Evolutionary conservation across 352 stramenopile species (phyloP), one percentile per base, ranked within the genome.

Genomic region (Phytopythium montanum): DNA sequence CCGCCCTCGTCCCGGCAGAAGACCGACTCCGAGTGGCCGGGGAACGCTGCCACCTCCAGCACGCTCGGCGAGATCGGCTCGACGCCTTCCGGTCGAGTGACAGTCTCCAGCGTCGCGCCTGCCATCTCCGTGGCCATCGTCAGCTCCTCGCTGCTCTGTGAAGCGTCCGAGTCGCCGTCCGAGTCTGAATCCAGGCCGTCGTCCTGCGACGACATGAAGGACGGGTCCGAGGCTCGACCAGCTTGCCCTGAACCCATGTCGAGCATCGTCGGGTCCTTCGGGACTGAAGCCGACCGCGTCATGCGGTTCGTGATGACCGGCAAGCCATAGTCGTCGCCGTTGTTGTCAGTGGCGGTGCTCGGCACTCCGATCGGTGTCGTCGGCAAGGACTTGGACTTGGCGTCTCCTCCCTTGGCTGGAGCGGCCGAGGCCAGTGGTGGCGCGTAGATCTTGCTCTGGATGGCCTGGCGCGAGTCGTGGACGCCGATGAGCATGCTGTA

Each of bases 401-500:
- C 36, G 36, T 41, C 26, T 55, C 64, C 49, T 7, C 39, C 5
- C 28, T 60, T 48, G 5, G 65, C 66, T 26, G 39, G 51, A 3
- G 59, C 52, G 19, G 46, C 56, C 25, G 57, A 34, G 31, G 55
- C 64, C 13, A 66, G 64, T 23, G 65, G 51, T 28, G 65, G 64
- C 18, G 71, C 76, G 48, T 77, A 87, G 25, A 87, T 65, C 31
- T 70, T 72, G 41, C 72, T 69, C n/a, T 82, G 79, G 39, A 88
- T 71, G 45, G 79, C 72, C 45, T 74, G 73, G 18, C 69, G 66
- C 16, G 81, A 76, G 66, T 97, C 85, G 66, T 97, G 87, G n/a
- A 98, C 81, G 49, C 92, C 93, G 29, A 98, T 84, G 10, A 98
- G 79, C 28, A 98, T 61, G 54, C 83, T 96, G 64, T 98, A 98